Evolutionary conservation across 2,329 filamentous ascomycete species (phyloP).

Genomic region (Colletotrichum neosansevieriae): DNA sequence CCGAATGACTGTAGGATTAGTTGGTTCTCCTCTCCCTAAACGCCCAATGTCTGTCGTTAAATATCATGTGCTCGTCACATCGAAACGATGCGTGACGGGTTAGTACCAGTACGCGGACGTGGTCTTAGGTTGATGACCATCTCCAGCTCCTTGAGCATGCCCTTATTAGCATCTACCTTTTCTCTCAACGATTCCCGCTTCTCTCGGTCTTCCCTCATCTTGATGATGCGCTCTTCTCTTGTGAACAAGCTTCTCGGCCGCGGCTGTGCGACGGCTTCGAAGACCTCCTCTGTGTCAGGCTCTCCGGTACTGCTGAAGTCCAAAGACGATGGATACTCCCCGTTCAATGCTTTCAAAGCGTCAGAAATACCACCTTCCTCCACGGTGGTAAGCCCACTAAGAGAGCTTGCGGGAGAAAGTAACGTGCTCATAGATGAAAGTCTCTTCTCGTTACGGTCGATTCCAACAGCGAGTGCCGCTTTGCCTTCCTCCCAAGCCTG

Average conservation of each 20-base stretch:
- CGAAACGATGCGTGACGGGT: slow-evolving; percentile 55
- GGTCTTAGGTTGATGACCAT: slow-evolving; percentile 79
- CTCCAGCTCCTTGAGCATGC: slow-evolving; percentile 93
- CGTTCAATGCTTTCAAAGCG: slow-evolving; percentile 77
- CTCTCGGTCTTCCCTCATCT: slow-evolving; percentile 88
- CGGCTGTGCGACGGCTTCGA: slow-evolving; percentile 86
- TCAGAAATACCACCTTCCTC: slow-evolving; percentile 60
- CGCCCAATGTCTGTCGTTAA: slow-evolving; percentile 36
- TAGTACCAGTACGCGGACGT: slow-evolving; percentile 52
- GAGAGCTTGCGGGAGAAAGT: slow-evolving; percentile 70
- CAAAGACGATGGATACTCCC: slow-evolving; percentile 68
- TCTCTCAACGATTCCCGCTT: slow-evolving; percentile 78
- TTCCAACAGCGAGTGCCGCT: slow-evolving; percentile 82
- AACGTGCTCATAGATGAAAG: slow-evolving; percentile 72
- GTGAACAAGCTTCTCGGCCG: slow-evolving; percentile 78
- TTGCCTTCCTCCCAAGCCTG: slow-evolving; percentile 91
- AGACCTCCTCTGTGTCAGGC: slow-evolving; percentile 81
- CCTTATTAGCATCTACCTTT: slow-evolving; percentile 82
- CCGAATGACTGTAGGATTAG: slow-evolving; percentile 39
- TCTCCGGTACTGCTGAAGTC: slow-evolving; percentile 68
- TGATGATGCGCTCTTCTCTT: slow-evolving; percentile 87
- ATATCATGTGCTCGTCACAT: slow-evolving; percentile 52
- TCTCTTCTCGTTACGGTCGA: slow-evolving; percentile 83
- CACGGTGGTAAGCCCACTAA: slow-evolving; percentile 76
- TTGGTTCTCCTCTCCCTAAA: slow-evolving; percentile 25